Percentiles rank a stretch among this genome's conserved stretches.
These are phyloP conservation scores for Wickerhamiella sorbophila DNA, from an alignment of 805 yeast genomes.

Conservation along the genomic window DNA sequence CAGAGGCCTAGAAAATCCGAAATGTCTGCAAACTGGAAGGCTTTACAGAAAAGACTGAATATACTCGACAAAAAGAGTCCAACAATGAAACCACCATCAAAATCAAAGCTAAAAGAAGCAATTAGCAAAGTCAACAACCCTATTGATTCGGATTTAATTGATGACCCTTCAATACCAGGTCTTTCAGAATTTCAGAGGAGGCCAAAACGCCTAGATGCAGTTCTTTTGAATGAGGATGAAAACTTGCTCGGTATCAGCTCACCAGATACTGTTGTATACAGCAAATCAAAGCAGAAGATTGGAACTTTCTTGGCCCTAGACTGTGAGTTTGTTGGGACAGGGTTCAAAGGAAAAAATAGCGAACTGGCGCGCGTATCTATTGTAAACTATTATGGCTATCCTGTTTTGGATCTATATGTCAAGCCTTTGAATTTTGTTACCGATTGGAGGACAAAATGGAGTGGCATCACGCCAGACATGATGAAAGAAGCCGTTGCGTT, in stretches of 20 bases:
- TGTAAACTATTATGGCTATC: slow-evolving; percentile 68
- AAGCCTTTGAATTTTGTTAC: slow-evolving; percentile 61
- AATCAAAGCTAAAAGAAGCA: neutral
- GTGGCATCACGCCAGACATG: slow-evolving; percentile 63
- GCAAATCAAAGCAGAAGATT: slow-evolving; percentile 20
- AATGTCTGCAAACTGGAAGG: slow-evolving; percentile 11
- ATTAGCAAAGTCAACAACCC: neutral
- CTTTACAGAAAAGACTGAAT: slow-evolving; percentile 8
- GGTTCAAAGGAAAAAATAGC: slow-evolving; percentile 48
- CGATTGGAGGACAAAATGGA: slow-evolving; percentile 87
- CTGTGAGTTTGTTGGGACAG: slow-evolving; percentile 91
- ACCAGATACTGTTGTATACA: neutral
- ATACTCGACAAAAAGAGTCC: neutral
- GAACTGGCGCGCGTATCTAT: slow-evolving; percentile 78
- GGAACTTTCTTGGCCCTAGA: slow-evolving; percentile 77
- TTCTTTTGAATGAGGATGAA: neutral
- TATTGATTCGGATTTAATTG: neutral
- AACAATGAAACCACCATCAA: neutral
- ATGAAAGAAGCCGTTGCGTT: slow-evolving; percentile 56
- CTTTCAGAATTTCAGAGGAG: neutral
- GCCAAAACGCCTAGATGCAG: neutral
- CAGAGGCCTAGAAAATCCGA: too few species aligned
- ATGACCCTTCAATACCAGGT: neutral
- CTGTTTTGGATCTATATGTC: slow-evolving; percentile 60
- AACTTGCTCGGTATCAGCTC: neutral